Conservation (phyloP, 352 stramenopile species). For the Phytophthora foliorum region DNA sequence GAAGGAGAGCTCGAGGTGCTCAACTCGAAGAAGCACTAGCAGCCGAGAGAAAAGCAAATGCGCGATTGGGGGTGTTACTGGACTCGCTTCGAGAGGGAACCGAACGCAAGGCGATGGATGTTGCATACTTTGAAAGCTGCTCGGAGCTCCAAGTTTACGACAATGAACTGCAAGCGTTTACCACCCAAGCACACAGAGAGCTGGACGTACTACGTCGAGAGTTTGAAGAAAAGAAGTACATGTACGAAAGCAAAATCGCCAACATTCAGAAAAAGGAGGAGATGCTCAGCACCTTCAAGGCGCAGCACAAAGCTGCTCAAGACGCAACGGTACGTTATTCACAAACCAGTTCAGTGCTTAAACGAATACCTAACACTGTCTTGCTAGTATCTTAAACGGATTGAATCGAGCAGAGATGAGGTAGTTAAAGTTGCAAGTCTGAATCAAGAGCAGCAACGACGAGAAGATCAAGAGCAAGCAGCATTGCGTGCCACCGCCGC, state of each 20-base stretch:
- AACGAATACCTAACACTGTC: not conserved
- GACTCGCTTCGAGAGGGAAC: conserved; percentile 72
- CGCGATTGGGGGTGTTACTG: conserved; percentile 52
- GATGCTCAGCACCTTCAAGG: conserved; percentile 78
- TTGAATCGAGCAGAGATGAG: conserved; percentile 19
- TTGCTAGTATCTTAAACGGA: conserved; percentile 32
- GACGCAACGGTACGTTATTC: conserved; percentile 39
- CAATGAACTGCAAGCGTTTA: conserved; percentile 61
- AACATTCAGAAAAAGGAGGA: conserved; percentile 82
- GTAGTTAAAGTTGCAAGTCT: conserved; percentile 20
- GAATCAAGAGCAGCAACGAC: conserved; percentile 40
- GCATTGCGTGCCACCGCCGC: conserved; percentile 4
- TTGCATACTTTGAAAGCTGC: conserved; percentile 82
- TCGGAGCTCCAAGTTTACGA: conserved; percentile 61
- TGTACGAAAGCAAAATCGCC: conserved; percentile 55
- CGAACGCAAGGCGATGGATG: conserved; percentile 82
- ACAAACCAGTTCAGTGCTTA: not conserved
- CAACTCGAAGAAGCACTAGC: conserved; percentile 77
- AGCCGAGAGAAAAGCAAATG: conserved; percentile 54
- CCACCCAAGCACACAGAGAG: conserved; percentile 45
- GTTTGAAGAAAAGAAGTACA: conserved; percentile 61
- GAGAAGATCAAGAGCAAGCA: conserved; percentile 39
- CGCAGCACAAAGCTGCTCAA: conserved; percentile 58
- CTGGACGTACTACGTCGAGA: conserved; percentile 49
- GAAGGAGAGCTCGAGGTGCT: conserved; percentile 69